Evolutionary conservation across 257 asterid genomes (phyloP).

Genomic region (Jaltomata sinuosa): DNA sequence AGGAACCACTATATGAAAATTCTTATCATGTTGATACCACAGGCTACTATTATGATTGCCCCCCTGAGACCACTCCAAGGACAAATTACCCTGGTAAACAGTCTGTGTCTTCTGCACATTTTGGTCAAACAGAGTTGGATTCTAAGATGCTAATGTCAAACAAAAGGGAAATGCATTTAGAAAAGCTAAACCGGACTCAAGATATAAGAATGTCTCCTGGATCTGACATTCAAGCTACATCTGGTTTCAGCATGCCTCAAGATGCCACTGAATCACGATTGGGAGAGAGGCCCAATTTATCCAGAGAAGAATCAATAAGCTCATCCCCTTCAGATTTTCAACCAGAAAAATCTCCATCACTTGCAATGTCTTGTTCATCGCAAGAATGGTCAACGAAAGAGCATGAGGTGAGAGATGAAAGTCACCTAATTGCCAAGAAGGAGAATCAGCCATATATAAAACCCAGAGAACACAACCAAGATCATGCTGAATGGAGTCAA

Average conservation of each 20-base stretch:
- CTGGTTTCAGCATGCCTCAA: constrained; percentile 9
- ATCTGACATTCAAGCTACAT: constrained; percentile 10
- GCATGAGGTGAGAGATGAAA: constrained; percentile 21
- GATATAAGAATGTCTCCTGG: constrained; percentile 17
- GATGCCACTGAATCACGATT: constrained; percentile 22
- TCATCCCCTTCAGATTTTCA: constrained; percentile 9
- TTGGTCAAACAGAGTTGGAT: constrained; percentile 18
- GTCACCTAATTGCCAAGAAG: constrained; percentile 4
- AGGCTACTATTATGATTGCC: constrained; percentile 21
- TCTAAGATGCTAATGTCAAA: constrained; percentile 11
- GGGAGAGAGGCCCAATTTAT: constrained; percentile 16
- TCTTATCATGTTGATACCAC: constrained; percentile 24
- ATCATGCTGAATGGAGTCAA: constrained; percentile 15
- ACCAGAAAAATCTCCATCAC: constrained; percentile 24
- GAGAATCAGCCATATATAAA: constrained; percentile 16
- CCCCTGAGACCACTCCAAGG: constrained; percentile 11
- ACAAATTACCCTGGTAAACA: constrained; percentile 23
- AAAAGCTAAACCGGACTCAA: constrained; percentile 20
- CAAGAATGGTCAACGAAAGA: constrained; percentile 14
- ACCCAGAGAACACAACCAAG: constrained; percentile 13
- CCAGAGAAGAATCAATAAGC: constrained; percentile 19
- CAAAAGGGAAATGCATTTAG: constrained; percentile 17
- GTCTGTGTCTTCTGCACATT: constrained; percentile 22
- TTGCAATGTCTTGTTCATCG: constrained; percentile 26
- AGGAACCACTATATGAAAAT: constrained; percentile 17